Conservation (phyloP, 2,329 filamentous ascomycete genomes). For the Alternaria sp. region DNA sequence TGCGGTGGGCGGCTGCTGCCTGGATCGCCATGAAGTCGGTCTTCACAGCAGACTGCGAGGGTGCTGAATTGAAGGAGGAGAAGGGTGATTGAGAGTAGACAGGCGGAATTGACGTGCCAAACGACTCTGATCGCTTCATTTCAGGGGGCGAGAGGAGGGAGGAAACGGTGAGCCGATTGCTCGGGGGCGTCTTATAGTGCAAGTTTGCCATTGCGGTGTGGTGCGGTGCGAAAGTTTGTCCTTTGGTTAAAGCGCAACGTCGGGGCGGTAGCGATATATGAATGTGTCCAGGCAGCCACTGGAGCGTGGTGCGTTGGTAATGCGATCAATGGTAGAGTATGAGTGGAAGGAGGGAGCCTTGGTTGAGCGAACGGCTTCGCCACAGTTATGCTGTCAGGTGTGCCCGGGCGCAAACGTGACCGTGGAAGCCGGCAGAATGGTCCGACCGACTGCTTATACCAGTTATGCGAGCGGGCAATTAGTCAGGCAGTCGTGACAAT, state of each 20-base stretch:
- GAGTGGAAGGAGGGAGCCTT: conserved; percentile 18
- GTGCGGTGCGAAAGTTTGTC: conserved; percentile 23
- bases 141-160: conserved; percentile 51
- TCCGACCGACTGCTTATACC: conserved; percentile 34
- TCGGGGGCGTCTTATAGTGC: conserved; percentile 35
- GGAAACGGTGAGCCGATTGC: conserved; percentile 44
- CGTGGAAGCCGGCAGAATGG: conserved; percentile 44
- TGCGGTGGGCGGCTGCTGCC: conserved; percentile 32
- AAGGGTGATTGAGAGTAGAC: conserved; percentile 29
- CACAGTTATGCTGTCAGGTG: conserved; percentile 17
- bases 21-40: conserved; percentile 23
- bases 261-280: conserved; percentile 12
- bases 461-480: conserved; percentile 23
- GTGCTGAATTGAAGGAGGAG: conserved; percentile 36
- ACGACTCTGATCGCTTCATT: conserved; percentile 49
- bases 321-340: conserved; percentile 13
- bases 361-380: conserved; percentile 13
- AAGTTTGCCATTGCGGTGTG: conserved; percentile 37
- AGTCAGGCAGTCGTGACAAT: conserved; percentile 25
- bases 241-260: conserved; percentile 10
- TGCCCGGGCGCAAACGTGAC: conserved; percentile 22
- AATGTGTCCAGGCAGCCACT: conserved; percentile 17
- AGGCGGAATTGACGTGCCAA: conserved; percentile 40
- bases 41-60: conserved; percentile 28
- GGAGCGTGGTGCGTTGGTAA: conserved; percentile 4